Base-by-base conservation (phyloP, 2,329 filamentous ascomycete genomes). In the Paramyrothecium roridum region DNA sequence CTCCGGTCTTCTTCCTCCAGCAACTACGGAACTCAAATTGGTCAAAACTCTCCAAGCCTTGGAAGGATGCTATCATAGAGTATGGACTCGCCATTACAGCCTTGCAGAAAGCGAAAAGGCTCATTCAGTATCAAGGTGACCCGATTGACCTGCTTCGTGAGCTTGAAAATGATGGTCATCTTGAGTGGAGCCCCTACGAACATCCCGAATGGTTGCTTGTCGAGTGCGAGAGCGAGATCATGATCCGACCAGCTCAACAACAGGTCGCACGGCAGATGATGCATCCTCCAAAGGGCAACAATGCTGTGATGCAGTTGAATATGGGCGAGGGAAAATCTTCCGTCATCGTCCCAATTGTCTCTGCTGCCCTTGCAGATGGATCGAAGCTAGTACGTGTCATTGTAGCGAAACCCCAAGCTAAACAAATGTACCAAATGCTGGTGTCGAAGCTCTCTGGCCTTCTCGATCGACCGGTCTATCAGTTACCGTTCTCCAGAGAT, bases 311-410 rank as follows among this genome's bases (percentile, higher is more conserved):
- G 73, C 85, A 89, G 61, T 67, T 90, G 2, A 89, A 88, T 58
- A 90, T 90, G 86, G 87, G 87, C 0, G 80, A 88, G 62, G 87
- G 87, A 0, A 90, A 90, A 58, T 85, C 84, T 0, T 87, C 86
- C 0, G 82, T 89, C 2, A 90, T 92, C 50, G 76, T 87, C 0
- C 87, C 87, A 0, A 85, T 89, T 40, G 80, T 87, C 0, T 81
- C 81, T 0, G 70, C 80, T 0, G 68, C 73, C 0, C 65, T 88
- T 0, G 81, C 83, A 0, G 72, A 89, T 49, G 71, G 74, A 0
- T 62, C 67, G 0, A 74, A 67, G 3, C 69, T 90, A 0, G 80
- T 82, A 0, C 72, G 85, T 3, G 76, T 89, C 0, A 67, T 90
- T 1, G 83, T 88, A 0, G 77, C 80, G 0, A 88, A 86, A 57